Percentiles rank a stretch among this genome's conserved stretches.
Evolutionary conservation across 805 yeast species (phyloP).

Genomic region (Debaryomyces maramus): DNA sequence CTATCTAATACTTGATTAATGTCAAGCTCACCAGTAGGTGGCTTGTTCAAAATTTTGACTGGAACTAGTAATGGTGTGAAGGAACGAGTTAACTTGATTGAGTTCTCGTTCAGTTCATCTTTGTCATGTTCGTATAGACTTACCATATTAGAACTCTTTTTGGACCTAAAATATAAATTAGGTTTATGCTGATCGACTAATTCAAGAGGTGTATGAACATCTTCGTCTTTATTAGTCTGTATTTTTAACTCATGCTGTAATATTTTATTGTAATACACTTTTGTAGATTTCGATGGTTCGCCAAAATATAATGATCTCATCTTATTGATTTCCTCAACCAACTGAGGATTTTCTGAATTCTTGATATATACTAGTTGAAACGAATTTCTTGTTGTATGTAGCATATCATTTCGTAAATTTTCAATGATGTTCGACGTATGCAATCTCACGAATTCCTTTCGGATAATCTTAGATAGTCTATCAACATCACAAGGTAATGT

Average conservation of each 20-base stretch:
- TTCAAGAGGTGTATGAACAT: background rate
- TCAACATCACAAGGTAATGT: constrained; percentile 36
- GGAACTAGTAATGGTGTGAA: constrained; percentile 31
- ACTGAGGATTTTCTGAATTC: constrained; percentile 12
- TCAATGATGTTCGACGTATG: constrained; percentile 28
- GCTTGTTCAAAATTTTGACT: constrained; percentile 27
- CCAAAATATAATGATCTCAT: constrained; percentile 8
- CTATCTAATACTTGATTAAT: constrained; percentile 31
- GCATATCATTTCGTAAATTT: constrained; percentile 26
- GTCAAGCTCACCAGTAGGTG: constrained; percentile 34
- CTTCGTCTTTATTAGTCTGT: constrained; percentile 5
- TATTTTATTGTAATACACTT: constrained; percentile 5
- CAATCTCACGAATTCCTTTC: constrained; percentile 37
- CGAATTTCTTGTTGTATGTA: constrained; percentile 19
- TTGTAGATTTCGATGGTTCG: constrained; percentile 1
- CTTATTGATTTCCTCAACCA: constrained; percentile 5
- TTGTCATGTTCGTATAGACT: constrained; percentile 5
- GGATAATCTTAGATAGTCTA: constrained; percentile 21
- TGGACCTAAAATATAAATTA: constrained; percentile 16
- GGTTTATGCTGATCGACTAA: constrained; percentile 25
- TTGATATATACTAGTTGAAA: constrained; percentile 37
- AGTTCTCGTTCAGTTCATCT: background rate
- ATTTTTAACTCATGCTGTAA: constrained; percentile 15
- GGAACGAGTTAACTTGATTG: background rate
- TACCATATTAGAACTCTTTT: constrained; percentile 3